Conservation (phyloP, 257 asterid genomes). For the Capsicum rhomboideum region DNA sequence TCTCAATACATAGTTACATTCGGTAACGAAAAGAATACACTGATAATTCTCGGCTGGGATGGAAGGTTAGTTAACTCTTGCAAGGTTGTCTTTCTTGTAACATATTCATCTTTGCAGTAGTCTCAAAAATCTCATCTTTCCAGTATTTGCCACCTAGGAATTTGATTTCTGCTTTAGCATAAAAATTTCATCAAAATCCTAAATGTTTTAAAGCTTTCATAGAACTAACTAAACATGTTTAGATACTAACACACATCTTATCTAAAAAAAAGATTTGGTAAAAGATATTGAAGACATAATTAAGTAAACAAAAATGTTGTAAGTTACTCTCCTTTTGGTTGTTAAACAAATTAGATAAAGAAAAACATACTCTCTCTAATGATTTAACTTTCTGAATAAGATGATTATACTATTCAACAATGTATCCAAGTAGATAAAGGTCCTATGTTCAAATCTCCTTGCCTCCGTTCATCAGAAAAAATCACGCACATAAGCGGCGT, state of each 20-base stretch:
- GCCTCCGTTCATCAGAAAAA: not conserved
- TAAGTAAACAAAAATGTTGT: not conserved
- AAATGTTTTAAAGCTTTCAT: not conserved
- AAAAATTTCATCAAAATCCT: not conserved
- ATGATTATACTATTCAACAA: not conserved
- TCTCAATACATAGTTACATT: conserved; percentile 63
- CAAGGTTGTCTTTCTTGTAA: not conserved
- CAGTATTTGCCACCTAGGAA: not conserved
- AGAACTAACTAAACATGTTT: not conserved
- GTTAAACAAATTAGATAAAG: not conserved
- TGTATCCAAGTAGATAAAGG: not conserved
- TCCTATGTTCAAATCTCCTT: too few relatives aligned
- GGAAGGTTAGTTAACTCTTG: conserved; percentile 50
- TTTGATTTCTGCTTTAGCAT: not conserved
- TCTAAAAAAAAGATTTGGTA: not conserved
- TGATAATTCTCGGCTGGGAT: conserved; percentile 77
- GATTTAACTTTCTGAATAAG: not conserved
- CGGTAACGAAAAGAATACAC: conserved; percentile 79
- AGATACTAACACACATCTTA: not conserved
- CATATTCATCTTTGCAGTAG: not conserved
- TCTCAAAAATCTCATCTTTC: not conserved
- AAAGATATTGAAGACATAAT: not conserved
- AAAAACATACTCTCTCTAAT: not conserved
- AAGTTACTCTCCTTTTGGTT: not conserved
- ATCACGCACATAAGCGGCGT: not conserved